A percentile compares a stretch with the other conserved stretches of the same genome.
These are phyloP conservation scores for Rubia peregrina DNA, from an alignment of 305 asterid species.

Conservation along the genomic window DNA sequence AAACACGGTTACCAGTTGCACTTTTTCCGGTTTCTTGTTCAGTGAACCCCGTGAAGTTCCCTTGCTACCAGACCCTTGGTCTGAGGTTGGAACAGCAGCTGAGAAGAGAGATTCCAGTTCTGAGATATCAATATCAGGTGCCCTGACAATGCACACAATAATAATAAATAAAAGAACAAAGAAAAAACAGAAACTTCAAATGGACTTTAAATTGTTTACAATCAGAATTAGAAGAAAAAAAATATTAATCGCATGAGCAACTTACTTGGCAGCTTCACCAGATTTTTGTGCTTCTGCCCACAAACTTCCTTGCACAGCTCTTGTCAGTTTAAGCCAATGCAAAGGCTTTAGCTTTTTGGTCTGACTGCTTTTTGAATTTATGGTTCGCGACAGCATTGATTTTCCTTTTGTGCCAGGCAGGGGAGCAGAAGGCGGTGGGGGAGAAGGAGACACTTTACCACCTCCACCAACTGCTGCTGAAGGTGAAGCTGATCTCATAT, in stretches of 20 bases:
- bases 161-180: conserved; percentile 15
- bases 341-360: conserved; percentile 80
- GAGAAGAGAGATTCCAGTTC: conserved; percentile 96
- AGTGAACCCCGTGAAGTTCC: conserved; percentile 47
- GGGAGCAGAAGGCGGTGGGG: conserved; percentile 75
- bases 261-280: conserved; percentile 75
- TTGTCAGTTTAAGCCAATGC: conserved; percentile 84
- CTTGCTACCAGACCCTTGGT: conserved; percentile 50
- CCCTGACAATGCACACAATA: conserved; percentile 43
- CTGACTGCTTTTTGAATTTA: conserved; percentile 45
- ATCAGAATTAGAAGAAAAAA: no score
- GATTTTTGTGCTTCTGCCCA: conserved; percentile 96
- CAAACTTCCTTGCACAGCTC: conserved; percentile 97
- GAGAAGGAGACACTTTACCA: conserved; percentile 49
- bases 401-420: conserved; percentile 59
- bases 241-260: conserved; percentile 13
- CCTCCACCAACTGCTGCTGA: not conserved
- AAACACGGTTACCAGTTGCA: conserved; percentile 69
- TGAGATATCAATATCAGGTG: conserved; percentile 85
- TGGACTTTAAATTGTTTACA: not conserved
- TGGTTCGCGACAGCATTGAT: conserved; percentile 48
- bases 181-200: conserved; percentile 9
- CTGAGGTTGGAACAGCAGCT: conserved; percentile 66
- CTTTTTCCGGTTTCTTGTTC: conserved; percentile 72
- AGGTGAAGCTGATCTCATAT: conserved; percentile 13